phyloP scores from a whole-genome alignment of 192 early-diverging fungal species.

The Rhizophagus prolifer region DNA sequence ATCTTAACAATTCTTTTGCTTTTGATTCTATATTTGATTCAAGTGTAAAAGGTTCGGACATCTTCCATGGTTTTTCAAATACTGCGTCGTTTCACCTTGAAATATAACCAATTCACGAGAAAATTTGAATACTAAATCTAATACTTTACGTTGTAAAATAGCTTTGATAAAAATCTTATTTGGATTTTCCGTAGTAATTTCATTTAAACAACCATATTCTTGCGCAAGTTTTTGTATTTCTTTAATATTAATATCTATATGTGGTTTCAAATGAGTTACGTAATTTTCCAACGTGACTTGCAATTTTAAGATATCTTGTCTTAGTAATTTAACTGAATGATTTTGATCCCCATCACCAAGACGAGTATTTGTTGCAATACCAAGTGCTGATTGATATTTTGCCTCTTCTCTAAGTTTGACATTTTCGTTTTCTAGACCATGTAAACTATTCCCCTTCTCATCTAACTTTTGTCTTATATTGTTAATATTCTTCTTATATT shows the following conservation, averaged over 20 bases:
- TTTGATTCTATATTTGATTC: not conserved
- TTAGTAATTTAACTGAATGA: not conserved
- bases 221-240: not conserved
- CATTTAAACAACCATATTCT: not conserved
- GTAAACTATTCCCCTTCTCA: too few relatives aligned
- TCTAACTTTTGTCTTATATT: too few relatives aligned
- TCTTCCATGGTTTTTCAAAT: too few relatives aligned
- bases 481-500: too few relatives aligned
- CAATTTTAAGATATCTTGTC: not conserved
- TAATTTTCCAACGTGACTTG: not conserved
- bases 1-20: not conserved
- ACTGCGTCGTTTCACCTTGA: too few relatives aligned
- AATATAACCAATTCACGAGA: too few relatives aligned
- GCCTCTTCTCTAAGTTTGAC: not conserved
- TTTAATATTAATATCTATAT: not conserved
- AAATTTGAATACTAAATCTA: too few relatives aligned
- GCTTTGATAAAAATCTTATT: not conserved
- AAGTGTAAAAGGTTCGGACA: too few relatives aligned
- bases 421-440: too few relatives aligned
- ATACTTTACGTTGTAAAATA: too few relatives aligned
- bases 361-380: not conserved
- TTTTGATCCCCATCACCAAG: not conserved
- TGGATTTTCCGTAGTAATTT: not conserved
- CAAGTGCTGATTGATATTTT: conserved; percentile 6
- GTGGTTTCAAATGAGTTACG: not conserved